These are phyloP conservation scores for Myriosclerotinia scirpicola DNA, from an alignment of 2,329 filamentous ascomycete genomes.

Conservation along the genomic window DNA sequence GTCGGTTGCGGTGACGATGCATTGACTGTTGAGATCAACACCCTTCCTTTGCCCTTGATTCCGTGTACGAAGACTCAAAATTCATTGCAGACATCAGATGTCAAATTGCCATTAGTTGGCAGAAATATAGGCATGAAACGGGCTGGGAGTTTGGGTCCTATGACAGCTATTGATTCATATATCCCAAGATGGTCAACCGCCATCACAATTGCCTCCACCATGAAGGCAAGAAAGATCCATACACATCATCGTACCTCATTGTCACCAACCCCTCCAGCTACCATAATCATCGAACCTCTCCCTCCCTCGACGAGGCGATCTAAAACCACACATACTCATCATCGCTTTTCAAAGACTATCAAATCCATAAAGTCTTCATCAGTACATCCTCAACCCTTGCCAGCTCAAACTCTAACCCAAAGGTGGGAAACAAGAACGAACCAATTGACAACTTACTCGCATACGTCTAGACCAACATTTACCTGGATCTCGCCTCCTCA, in stretches of 20 bases:
- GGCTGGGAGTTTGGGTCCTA: background rate
- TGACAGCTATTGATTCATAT: background rate
- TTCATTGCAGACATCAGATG: background rate
- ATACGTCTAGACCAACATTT: background rate
- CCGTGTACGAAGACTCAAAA: background rate
- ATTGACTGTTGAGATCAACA: background rate
- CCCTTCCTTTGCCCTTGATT: background rate
- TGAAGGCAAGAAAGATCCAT: background rate
- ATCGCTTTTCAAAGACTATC: background rate
- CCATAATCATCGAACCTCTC: constrained; percentile 1
- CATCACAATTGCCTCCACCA: background rate
- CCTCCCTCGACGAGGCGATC: background rate
- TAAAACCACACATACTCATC: background rate
- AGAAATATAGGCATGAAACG: background rate
- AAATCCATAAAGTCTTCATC: background rate
- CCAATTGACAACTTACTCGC: background rate
- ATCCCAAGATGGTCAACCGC: background rate
- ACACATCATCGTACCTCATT: constrained; percentile 6
- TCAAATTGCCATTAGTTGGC: background rate
- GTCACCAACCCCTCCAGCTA: background rate
- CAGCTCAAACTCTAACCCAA: background rate
- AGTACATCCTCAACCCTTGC: background rate
- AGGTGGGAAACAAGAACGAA: background rate
- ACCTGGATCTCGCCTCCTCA: background rate
- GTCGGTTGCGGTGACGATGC: background rate